These are phyloP conservation scores for Thraustochytrium aureum DNA, from an alignment of 352 stramenopile genomes.

Conservation along the genomic window DNA sequence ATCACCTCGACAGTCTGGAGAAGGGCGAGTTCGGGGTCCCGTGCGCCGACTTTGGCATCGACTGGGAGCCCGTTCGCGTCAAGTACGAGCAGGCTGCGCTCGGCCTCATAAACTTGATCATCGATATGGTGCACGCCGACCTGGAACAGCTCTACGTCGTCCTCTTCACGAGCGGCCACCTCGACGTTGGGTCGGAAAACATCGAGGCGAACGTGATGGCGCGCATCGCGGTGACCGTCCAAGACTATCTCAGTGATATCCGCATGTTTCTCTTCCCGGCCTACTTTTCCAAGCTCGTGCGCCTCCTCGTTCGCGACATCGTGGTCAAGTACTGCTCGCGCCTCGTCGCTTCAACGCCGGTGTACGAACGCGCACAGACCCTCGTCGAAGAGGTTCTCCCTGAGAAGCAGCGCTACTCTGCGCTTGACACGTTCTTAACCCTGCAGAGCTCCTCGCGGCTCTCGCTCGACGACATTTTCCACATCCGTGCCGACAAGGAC, in stretches of 20 bases:
- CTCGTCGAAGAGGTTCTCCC: constrained; percentile 11
- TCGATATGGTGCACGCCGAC: constrained; percentile 50
- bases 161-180: constrained; percentile 34
- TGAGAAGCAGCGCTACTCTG: constrained; percentile 6
- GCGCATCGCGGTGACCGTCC: constrained; percentile 8
- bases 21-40: neutral
- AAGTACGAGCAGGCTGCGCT: constrained; percentile 38
- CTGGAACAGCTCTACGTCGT: neutral
- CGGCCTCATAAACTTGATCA: neutral
- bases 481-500: constrained; percentile 47
- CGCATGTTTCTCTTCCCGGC: neutral
- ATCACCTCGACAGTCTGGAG: constrained; percentile 43
- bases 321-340: constrained; percentile 11
- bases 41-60: neutral
- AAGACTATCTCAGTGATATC: constrained; percentile 40
- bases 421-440: neutral
- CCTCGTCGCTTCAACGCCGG: neutral
- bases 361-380: neutral
- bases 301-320: constrained; percentile 28
- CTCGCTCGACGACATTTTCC: constrained; percentile 33
- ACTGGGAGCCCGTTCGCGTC: constrained; percentile 37
- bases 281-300: constrained; percentile 36
- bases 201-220: constrained; percentile 38
- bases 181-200: neutral
- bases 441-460: constrained; percentile 5